A percentile compares a stretch with the other conserved stretches of the same genome.
Evolutionary conservation across 1,139 yeast species (phyloP).

Genomic region (Petasospora rhodanensis): DNA sequence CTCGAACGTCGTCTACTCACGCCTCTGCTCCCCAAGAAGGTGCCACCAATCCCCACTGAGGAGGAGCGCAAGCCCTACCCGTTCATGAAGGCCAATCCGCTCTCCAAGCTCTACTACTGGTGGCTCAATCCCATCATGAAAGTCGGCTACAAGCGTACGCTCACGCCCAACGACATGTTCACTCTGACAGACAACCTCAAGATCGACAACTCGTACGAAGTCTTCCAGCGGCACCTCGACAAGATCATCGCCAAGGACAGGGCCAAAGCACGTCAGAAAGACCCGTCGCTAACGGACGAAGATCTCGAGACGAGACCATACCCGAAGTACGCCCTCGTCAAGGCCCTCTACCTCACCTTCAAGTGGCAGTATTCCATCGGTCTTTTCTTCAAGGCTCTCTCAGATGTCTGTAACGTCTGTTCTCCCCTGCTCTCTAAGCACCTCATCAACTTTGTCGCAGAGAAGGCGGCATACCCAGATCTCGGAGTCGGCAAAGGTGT

Average conservation of each 20-base stretch:
- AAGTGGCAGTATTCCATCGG: constrained; percentile 45
- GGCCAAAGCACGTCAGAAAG: constrained; percentile 21
- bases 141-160: constrained; percentile 64
- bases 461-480: constrained; percentile 30
- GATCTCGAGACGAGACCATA: constrained; percentile 31
- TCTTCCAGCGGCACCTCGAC: constrained; percentile 36
- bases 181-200: constrained; percentile 46
- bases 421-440: constrained; percentile 49
- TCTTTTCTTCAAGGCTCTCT: constrained; percentile 37
- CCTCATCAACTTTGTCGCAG: constrained; percentile 46
- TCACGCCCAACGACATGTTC: constrained; percentile 61
- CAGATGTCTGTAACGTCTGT: constrained; percentile 49
- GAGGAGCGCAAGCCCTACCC: constrained; percentile 47
- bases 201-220: constrained; percentile 42
- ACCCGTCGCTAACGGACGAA: constrained; percentile 31
- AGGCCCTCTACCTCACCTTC: constrained; percentile 54
- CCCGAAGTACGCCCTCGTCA: constrained; percentile 38
- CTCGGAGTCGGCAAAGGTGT: constrained; percentile 44
- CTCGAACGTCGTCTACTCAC: constrained; percentile 38
- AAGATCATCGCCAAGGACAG: constrained; percentile 34
- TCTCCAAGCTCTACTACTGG: constrained; percentile 41
- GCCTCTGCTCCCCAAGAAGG: constrained; percentile 35
- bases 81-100: constrained; percentile 29
- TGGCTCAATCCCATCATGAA: constrained; percentile 59
- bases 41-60: constrained; percentile 51